Evolutionary conservation across 176 grass and related monocot species (phyloP).

Genomic region (Oryza brachyantha): DNA sequence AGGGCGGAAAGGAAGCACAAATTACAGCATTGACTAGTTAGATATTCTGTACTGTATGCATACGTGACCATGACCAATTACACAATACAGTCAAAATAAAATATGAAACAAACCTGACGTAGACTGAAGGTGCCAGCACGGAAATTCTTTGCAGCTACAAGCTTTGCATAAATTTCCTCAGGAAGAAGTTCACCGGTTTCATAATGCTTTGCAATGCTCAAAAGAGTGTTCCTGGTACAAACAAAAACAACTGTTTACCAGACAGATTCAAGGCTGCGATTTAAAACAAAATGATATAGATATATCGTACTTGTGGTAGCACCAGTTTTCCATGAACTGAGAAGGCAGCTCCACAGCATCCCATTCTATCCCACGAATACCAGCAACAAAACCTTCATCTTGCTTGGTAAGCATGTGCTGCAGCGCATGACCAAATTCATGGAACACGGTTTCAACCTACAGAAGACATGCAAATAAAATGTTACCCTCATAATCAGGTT

Average conservation of each 20-base stretch:
- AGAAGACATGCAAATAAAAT: constrained; percentile 4
- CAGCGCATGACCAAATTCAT: constrained; percentile 99
- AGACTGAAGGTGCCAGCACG: constrained; percentile 92
- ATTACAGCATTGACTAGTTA: background rate
- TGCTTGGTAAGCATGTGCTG: constrained; percentile 98
- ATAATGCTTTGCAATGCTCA: constrained; percentile 96
- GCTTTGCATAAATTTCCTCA: constrained; percentile 87
- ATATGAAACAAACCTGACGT: constrained; percentile 58
- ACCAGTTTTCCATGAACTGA: constrained; percentile 99
- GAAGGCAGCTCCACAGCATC: constrained; percentile 98
- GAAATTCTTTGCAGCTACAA: constrained; percentile 96
- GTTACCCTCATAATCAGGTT: constrained; percentile 7
- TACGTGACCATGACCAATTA: background rate
- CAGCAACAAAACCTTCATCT: constrained; percentile 92
- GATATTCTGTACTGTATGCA: background rate
- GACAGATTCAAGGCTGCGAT: constrained; percentile 1
- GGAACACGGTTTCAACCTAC: constrained; percentile 99
- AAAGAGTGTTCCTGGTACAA: constrained; percentile 78
- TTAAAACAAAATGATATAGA: constrained; percentile 14
- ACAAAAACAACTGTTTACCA: background rate
- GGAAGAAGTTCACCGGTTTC: constrained; percentile 87
- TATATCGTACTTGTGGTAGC: constrained; percentile 78
- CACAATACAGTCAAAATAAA: background rate
- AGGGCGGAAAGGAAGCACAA: background rate
- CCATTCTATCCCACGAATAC: constrained; percentile 96